phyloP scores from a whole-genome alignment of 2,329 filamentous ascomycete species.

The Parascedosporium putredinis region DNA sequence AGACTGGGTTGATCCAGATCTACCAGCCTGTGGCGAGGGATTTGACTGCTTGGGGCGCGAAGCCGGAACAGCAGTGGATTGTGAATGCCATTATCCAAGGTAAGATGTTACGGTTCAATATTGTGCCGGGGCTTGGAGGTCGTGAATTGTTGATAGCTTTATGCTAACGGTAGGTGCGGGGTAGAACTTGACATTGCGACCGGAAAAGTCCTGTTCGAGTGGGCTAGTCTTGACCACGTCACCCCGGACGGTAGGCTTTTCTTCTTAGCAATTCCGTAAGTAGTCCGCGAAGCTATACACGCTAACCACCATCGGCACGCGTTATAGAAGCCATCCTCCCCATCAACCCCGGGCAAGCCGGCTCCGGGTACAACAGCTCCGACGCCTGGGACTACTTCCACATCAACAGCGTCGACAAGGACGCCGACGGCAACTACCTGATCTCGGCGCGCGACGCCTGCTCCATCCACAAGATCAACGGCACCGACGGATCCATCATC shows the following conservation, averaged over 20 bases:
- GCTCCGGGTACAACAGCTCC: slow-evolving; percentile 16
- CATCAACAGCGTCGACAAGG: slow-evolving; percentile 45
- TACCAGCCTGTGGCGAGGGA: slow-evolving; percentile 39
- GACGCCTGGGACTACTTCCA: slow-evolving; percentile 45
- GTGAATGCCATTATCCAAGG: slow-evolving; percentile 44
- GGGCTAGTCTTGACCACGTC: slow-evolving; percentile 17
- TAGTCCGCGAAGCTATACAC: background rate
- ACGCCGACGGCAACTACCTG: slow-evolving; percentile 38
- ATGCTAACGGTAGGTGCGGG: too few relatives aligned
- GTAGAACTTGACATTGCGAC: slow-evolving; percentile 39
- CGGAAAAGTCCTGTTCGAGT: slow-evolving; percentile 37
- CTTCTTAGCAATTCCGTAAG: background rate
- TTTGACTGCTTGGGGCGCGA: slow-evolving; percentile 33
- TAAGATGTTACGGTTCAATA: too few relatives aligned
- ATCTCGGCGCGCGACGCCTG: slow-evolving; percentile 41
- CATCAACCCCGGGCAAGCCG: slow-evolving; percentile 7
- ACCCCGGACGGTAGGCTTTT: slow-evolving; percentile 9
- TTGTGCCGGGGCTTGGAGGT: too few relatives aligned
- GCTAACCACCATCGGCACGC: too few relatives aligned
- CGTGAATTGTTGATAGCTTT: too few relatives aligned
- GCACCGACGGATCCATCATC: slow-evolving; percentile 33
- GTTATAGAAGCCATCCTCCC: slow-evolving; percentile 11
- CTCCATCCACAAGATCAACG: slow-evolving; percentile 35
- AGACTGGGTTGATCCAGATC: slow-evolving; percentile 42
- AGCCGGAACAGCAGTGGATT: slow-evolving; percentile 41